phyloP scores from a whole-genome alignment of 148 eudicot species.

The Rhododendron mucronatum region DNA sequence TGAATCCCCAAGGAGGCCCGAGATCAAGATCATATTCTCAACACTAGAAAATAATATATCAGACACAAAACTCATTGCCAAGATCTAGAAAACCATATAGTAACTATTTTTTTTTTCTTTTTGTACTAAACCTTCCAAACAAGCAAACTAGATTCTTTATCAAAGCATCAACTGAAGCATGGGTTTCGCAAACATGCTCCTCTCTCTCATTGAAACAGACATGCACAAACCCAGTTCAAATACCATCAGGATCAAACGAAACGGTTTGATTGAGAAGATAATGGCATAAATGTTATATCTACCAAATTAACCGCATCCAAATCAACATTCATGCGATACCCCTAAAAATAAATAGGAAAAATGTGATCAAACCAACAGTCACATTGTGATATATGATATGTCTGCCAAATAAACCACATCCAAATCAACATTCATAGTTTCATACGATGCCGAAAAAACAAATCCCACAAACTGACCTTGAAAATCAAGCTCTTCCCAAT shows the following conservation, averaged over 20 bases:
- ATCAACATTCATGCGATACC: not conserved
- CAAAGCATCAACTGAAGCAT: not conserved
- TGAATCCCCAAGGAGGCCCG: not conserved
- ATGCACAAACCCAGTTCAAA: not conserved
- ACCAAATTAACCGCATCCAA: conserved; percentile 1
- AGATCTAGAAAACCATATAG: not conserved
- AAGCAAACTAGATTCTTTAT: not conserved
- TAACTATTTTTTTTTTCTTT: no score
- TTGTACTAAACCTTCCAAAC: not conserved
- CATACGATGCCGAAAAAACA: not conserved
- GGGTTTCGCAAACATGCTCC: not conserved
- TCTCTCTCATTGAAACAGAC: not conserved
- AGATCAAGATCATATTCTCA: not conserved
- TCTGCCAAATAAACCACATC: conserved; percentile 2
- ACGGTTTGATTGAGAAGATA: not conserved
- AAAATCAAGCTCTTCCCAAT: conserved; percentile 91
- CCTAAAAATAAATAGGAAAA: not conserved
- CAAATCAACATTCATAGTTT: not conserved
- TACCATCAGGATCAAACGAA: not conserved
- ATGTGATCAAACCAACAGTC: not conserved
- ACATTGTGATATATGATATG: conserved; percentile 47
- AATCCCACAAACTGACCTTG: conserved; percentile 42
- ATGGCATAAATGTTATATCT: not conserved
- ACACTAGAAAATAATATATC: not conserved
- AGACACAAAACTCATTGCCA: not conserved